Base-by-base conservation (phyloP, 768 basidiomycete genomes). In the Tubosaeta sp. region DNA sequence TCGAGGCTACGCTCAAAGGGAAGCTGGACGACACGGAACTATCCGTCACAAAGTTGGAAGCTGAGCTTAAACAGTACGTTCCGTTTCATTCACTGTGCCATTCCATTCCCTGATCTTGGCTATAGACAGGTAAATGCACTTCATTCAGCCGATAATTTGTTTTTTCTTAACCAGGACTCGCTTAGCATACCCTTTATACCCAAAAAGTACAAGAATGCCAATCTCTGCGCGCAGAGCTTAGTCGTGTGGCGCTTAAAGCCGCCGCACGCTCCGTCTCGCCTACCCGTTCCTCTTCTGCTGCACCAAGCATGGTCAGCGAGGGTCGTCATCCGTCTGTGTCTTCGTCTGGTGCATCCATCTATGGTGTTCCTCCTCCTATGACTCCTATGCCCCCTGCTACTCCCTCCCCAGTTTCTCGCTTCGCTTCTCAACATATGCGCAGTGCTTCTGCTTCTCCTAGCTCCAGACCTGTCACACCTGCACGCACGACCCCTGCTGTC, bases 181-280 rank as follows among this genome's bases (percentile, higher is more conserved):
- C 61, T 55, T 61, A 86, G 85, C 80, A 82, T 66, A 63, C 75
- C 47, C 74, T 77, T 65, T 83, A 82, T 69, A 70, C 75, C 56
- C 80, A 82, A 73, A 84, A 84, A 76, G 75, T 80, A 50, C 83
- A 84, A 71, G 87, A 88, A 71, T 82, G 76, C 63, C 82, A 84
- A 63, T 75, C 75, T 59, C 76, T 88, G 39, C 82, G 81, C 48
- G 76, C 77, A 51, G 87, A 90, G 70, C 68, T 86, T 49, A 80
- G 70, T 69, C 79, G 84, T 46, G 63, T 76, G 56, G 79, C 58
- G 22, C 54, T 69, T 22, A 68, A 69, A 44, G 66, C 69, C 2
- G 54, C 69, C 10, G 18, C 59, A 2, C 59, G 61, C 18, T 55
- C 60, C 2, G 44, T 59, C 13, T 56, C 66, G 1, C 67, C 67